Conservation (phyloP, 495 filamentous ascomycete genomes). For the Hypoxylon fuscum region DNA sequence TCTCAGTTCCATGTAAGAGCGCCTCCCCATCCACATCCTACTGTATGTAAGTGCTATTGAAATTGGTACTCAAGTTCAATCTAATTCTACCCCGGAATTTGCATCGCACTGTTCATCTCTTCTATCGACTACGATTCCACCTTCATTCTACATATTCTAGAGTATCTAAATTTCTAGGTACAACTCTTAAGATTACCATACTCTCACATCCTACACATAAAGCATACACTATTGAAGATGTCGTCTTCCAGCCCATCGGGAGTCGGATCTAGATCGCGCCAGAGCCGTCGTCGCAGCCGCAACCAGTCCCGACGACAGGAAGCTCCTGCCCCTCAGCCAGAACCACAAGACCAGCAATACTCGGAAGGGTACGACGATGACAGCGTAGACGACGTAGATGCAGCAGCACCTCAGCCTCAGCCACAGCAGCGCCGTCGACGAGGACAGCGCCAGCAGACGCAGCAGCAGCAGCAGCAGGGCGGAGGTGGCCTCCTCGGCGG, state of each 20-base stretch:
- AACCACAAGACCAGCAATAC: slow-evolving; percentile 38
- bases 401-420: slow-evolving; percentile 46
- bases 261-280: slow-evolving; percentile 26
- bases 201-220: background rate
- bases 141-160: background rate
- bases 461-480: slow-evolving; percentile 49
- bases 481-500: slow-evolving; percentile 65
- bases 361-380: slow-evolving; percentile 46
- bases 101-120: too few species aligned
- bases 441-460: slow-evolving; percentile 49
- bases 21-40: background rate
- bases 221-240: slow-evolving; percentile 23
- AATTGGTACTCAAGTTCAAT: too few species aligned
- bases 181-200: too few species aligned
- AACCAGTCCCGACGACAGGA: slow-evolving; percentile 41
- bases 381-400: slow-evolving; percentile 54
- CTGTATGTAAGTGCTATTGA: slow-evolving; percentile 25
- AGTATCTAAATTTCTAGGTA: too few species aligned
- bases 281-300: slow-evolving; percentile 35
- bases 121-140: slow-evolving; percentile 9
- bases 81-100: too few species aligned
- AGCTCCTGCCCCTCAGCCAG: slow-evolving; percentile 49
- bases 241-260: slow-evolving; percentile 38
- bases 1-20: background rate
- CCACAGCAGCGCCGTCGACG: slow-evolving; percentile 26